These are phyloP conservation scores for Melastoma malabathricum DNA, from an alignment of 345 rosid species.

Conservation along the genomic window DNA sequence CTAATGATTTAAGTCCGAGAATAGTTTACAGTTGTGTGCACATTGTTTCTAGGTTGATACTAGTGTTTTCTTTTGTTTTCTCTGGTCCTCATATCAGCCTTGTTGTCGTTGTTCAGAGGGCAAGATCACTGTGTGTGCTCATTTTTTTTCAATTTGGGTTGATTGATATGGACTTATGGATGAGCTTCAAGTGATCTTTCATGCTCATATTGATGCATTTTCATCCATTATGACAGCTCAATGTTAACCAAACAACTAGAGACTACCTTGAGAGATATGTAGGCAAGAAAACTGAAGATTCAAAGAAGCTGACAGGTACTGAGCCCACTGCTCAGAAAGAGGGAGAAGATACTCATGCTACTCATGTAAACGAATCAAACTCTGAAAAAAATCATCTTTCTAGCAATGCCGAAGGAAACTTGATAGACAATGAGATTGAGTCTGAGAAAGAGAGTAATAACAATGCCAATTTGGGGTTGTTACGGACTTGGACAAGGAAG, in stretches of 20 bases:
- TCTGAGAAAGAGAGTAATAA: constrained; percentile 42
- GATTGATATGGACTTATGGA: no score
- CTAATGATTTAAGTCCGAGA: no score
- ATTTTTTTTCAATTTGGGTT: no score
- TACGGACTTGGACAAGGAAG: constrained; percentile 74
- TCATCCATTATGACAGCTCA: constrained; percentile 35
- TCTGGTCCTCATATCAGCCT: no score
- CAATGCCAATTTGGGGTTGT: constrained; percentile 52
- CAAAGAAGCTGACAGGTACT: constrained; percentile 47
- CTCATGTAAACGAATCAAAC: not conserved
- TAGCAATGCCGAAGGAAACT: constrained; percentile 20
- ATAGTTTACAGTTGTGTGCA: no score
- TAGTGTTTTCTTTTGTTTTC: no score
- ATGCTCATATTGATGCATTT: not conserved
- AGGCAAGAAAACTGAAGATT: constrained; percentile 58
- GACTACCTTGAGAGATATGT: constrained; percentile 74
- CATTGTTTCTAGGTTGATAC: no score
- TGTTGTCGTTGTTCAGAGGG: no score
- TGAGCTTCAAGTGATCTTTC: no score
- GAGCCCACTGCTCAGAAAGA: constrained; percentile 35
- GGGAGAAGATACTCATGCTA: constrained; percentile 14
- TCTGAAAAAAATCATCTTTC: constrained; percentile 32
- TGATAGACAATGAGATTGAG: constrained; percentile 35
- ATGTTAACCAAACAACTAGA: constrained; percentile 82
- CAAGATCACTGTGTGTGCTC: no score